Evolutionary conservation across 1,284 basidiomycete species (phyloP).

Genomic region (Thelephora terrestris): DNA sequence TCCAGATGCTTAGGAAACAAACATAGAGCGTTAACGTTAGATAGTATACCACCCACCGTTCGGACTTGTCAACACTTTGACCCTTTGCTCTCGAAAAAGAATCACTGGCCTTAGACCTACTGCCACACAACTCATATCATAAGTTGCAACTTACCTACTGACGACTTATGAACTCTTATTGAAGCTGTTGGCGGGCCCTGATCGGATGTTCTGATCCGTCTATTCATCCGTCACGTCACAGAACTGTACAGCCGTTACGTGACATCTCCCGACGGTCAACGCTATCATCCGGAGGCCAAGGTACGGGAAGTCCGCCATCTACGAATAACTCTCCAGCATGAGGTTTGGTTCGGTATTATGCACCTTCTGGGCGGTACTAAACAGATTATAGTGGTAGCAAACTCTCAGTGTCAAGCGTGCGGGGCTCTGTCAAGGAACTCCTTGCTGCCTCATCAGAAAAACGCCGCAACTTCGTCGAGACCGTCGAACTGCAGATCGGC

Average conservation of each 20-base stretch:
- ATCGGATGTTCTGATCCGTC: too few species aligned
- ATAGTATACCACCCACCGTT: too few species aligned
- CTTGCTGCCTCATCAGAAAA: slow-evolving; percentile 74
- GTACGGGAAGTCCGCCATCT: background rate
- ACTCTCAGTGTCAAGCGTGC: slow-evolving; percentile 98
- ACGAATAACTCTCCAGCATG: background rate
- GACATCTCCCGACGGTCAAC: background rate
- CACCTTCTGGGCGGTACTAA: background rate
- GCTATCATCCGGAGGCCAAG: background rate
- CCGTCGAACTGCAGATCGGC: slow-evolving; percentile 93
- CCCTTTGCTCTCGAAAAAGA: too few species aligned
- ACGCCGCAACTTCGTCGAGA: slow-evolving; percentile 85
- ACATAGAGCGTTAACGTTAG: too few species aligned
- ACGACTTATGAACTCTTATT: too few species aligned
- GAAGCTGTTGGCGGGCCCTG: too few species aligned
- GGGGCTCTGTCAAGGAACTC: slow-evolving; percentile 86
- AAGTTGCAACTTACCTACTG: too few species aligned
- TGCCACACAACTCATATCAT: too few species aligned
- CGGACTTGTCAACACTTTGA: too few species aligned
- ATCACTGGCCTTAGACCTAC: too few species aligned
- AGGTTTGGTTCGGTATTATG: background rate
- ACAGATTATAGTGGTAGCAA: slow-evolving; percentile 35
- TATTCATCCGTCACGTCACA: background rate
- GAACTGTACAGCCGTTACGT: background rate
- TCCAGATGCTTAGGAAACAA: slow-evolving; percentile 10